Percentiles rank a stretch among this genome's conserved stretches.
phyloP scores from a whole-genome alignment of 352 stramenopile species.

The Halophytophthora batemanensis region DNA sequence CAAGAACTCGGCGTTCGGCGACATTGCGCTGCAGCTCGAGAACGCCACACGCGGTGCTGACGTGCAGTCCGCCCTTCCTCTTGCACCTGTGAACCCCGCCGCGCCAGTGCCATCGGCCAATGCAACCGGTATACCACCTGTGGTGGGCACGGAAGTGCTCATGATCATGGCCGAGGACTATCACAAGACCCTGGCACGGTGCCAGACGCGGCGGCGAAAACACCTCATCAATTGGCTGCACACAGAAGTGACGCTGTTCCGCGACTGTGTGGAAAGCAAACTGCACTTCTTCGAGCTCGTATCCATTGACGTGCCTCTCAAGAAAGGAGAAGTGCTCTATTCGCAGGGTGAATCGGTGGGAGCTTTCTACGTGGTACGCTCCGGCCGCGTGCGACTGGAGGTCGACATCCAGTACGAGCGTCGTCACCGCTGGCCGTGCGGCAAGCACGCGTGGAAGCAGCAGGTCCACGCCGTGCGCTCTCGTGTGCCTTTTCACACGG shows the following conservation, averaged over 20 bases:
- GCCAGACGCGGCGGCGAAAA: conserved; percentile 60
- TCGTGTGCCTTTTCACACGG: conserved; percentile 46
- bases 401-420: conserved; percentile 72
- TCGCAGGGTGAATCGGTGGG: conserved; percentile 57
- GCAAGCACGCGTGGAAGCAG: conserved; percentile 50
- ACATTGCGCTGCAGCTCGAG: conserved; percentile 69
- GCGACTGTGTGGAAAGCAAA: conserved; percentile 72
- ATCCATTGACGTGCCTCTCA: conserved; percentile 63
- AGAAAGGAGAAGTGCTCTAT: conserved; percentile 57
- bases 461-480: conserved; percentile 51
- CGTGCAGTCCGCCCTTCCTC: conserved; percentile 33
- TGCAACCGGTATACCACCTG: conserved; percentile 1
- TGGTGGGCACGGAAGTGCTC: conserved; percentile 50
- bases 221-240: conserved; percentile 67
- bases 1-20: conserved; percentile 63
- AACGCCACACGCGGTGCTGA: conserved; percentile 72
- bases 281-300: conserved; percentile 78
- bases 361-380: conserved; percentile 67
- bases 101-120: conserved; percentile 2
- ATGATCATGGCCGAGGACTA: conserved; percentile 74
- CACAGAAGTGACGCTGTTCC: conserved; percentile 61
- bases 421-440: conserved; percentile 55
- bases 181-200: conserved; percentile 62
- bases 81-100: conserved; percentile 1
- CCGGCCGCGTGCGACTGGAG: conserved; percentile 50